Evolutionary conservation across 139 green algal species (phyloP).

Genomic region (Chlorella sp.): DNA sequence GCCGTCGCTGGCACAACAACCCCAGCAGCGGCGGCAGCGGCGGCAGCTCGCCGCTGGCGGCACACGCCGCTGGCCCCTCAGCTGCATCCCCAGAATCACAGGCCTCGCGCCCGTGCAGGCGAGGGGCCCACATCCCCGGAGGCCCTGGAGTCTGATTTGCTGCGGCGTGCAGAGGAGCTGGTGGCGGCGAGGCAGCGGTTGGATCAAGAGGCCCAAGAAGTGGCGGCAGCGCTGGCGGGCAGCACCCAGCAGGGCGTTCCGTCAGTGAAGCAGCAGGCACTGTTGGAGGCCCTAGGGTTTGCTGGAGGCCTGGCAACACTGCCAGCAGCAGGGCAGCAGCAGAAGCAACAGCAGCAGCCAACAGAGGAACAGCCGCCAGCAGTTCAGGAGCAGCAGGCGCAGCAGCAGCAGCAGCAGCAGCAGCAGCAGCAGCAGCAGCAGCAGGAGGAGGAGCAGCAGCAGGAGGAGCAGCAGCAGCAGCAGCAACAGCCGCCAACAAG

Average conservation of each 20-base stretch:
- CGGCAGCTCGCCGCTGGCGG: not conserved
- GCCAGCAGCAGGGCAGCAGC: not conserved
- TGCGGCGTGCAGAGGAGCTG: conserved; percentile 5
- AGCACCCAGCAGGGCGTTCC: not conserved
- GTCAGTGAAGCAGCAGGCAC: not conserved
- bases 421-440: not conserved
- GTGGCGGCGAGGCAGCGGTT: not conserved
- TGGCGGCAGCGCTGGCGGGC: conserved; percentile 3
- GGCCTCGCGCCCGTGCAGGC: no score
- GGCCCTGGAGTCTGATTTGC: not conserved
- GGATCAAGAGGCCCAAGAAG: not conserved
- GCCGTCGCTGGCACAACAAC: not conserved
- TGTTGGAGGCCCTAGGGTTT: not conserved
- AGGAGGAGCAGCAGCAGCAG: not conserved
- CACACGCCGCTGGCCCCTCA: no score
- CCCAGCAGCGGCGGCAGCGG: not conserved
- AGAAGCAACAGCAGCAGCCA: no score
- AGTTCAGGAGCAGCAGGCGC: not conserved
- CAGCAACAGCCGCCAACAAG: not conserved
- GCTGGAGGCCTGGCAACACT: not conserved
- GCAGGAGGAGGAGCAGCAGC: not conserved
- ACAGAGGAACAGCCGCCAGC: not conserved
- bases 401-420: not conserved
- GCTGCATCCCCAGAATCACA: no score
- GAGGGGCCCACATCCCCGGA: no score